Conservation (phyloP, 2,329 filamentous ascomycete species). For the Xylariaceae sp. region DNA sequence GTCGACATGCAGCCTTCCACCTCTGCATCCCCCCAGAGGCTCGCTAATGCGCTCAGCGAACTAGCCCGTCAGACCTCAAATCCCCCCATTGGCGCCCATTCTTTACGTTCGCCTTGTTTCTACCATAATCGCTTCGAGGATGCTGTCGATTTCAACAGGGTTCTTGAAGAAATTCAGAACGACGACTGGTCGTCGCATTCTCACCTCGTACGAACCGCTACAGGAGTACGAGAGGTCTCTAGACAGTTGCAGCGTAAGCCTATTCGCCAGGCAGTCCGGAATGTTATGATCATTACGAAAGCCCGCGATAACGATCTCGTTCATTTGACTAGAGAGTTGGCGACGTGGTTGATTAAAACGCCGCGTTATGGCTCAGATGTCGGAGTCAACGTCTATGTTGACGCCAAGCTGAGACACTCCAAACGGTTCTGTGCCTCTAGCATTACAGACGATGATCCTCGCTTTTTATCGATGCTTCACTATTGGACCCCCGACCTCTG, state of each 20-base stretch:
- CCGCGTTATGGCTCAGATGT: conserved; percentile 83
- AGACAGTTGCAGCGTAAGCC: conserved; percentile 90
- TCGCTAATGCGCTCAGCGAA: conserved; percentile 57
- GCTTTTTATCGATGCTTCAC: conserved; percentile 76
- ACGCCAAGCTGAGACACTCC: conserved; percentile 83
- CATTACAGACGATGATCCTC: conserved; percentile 66
- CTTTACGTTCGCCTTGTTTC: conserved; percentile 89
- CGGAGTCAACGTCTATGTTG: conserved; percentile 98
- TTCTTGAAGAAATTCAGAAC: conserved; percentile 87
- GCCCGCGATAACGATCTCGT: conserved; percentile 93
- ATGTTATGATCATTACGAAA: conserved; percentile 98
- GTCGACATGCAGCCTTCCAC: conserved; percentile 35
- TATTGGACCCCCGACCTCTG: conserved; percentile 98
- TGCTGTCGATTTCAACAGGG: conserved; percentile 88
- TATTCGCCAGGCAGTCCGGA: conserved; percentile 84
- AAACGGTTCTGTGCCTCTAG: conserved; percentile 78
- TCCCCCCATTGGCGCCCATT: conserved; percentile 52
- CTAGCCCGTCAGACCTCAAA: conserved; percentile 43
- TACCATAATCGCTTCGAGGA: conserved; percentile 97
- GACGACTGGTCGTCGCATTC: conserved; percentile 91
- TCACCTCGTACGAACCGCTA: conserved; percentile 89
- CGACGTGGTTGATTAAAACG: conserved; percentile 81
- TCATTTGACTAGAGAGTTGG: conserved; percentile 77
- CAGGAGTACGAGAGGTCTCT: conserved; percentile 88
- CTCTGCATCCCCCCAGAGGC: conserved; percentile 50